These are phyloP conservation scores for Mucor saturninus DNA, from an alignment of 371 early-diverging fungal genomes.

Conservation along the genomic window DNA sequence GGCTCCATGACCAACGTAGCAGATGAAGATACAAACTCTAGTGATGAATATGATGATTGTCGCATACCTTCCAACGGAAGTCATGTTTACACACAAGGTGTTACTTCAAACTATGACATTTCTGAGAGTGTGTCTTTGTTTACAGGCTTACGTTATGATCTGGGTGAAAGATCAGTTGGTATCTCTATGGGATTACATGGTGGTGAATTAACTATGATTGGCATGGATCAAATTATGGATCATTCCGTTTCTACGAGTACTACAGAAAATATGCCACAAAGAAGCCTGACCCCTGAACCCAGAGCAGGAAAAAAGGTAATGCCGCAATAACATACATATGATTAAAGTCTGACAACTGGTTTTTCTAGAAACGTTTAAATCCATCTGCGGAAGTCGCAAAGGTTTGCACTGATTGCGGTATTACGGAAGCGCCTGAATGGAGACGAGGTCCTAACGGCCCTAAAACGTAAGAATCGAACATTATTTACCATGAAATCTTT, in stretches of 20 bases:
- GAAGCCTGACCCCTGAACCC: background rate
- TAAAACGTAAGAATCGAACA: constrained; percentile 50
- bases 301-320: constrained; percentile 31
- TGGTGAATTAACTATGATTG: constrained; percentile 28
- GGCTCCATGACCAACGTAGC: background rate
- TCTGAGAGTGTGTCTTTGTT: constrained; percentile 36
- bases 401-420: constrained; percentile 65
- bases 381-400: constrained; percentile 9
- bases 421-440: constrained; percentile 85
- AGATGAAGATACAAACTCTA: constrained; percentile 7
- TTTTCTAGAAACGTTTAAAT: constrained; percentile 16
- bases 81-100: constrained; percentile 43
- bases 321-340: background rate
- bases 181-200: constrained; percentile 39
- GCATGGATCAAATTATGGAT: background rate
- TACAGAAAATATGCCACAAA: constrained; percentile 17
- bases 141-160: constrained; percentile 41
- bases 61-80: constrained; percentile 9
- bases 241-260: constrained; percentile 21
- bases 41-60: constrained; percentile 13
- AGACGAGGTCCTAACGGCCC: constrained; percentile 81
- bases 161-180: constrained; percentile 42
- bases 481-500: background rate
- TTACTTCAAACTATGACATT: constrained; percentile 24
- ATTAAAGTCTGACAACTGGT: too few relatives aligned